Base-by-base conservation (phyloP, 1,284 basidiomycete species). In the Naganishia albida region DNA sequence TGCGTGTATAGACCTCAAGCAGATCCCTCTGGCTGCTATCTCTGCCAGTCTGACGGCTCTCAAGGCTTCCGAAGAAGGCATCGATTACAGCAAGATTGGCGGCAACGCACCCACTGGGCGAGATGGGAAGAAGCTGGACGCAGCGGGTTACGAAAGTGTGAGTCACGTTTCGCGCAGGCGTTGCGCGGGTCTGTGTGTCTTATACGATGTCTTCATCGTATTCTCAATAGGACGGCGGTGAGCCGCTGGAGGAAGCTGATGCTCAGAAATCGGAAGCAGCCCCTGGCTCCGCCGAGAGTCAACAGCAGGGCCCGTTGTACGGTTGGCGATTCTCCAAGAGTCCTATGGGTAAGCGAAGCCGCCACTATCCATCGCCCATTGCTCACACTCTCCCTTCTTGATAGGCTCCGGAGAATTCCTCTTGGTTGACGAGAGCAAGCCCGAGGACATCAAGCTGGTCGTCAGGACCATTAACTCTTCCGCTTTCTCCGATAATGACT, bases 381-480 rank as follows among this genome's bases (percentile, higher is more conserved):
- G 7, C 38, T 7, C n/a, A 26, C 20, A 26, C 7, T 7, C 15
- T 25, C n/a, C 10, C 15, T 3, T 54, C 26, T 34, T 15, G 1
- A 6, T 59, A 79, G 78, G 78, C 43, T 78, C 78, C 6, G 77
- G 77, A 10, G 79, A 80, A 68, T 79, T 80, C 72, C 70, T 76
- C 53, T 70, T 80, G 18, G 67, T 72, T 57, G 72, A 76, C 52
- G 73, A 76, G 64, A 73, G 72, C 20, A 70, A 73, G 40, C 52
- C 67, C 3, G 73, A 77, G 49, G 69, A 77, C 23, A 72, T 78
- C 65, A 70, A 72, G 60, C 62, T 80, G 25, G 77, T 80, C 26
- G 78, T 80, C 34, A 71, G 79, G 52, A 79, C 77, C 20, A 78
- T 78, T 72, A 77, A 78, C 70, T 75, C 76, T n/a, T 68, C 73